phyloP scores from a whole-genome alignment of 129 eudicot genomes.

The Oenanthe sinensis region DNA sequence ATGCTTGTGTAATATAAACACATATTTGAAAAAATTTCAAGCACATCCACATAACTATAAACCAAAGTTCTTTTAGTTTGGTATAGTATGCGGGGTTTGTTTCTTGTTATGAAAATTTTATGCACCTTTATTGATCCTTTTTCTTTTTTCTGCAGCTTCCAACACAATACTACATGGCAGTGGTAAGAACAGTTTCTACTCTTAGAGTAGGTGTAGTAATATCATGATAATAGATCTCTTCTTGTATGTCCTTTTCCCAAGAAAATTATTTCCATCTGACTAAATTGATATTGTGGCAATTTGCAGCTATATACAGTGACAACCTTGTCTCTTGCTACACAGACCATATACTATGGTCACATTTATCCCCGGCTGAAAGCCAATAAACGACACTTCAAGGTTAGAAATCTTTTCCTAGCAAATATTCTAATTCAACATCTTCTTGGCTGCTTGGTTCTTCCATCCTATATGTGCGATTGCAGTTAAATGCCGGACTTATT shows the following conservation, averaged over 20 bases:
- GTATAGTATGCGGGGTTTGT: background rate
- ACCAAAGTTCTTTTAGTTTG: background rate
- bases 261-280: background rate
- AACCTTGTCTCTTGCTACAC: constrained; percentile 48
- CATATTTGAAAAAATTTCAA: background rate
- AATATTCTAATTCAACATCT: background rate
- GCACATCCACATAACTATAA: background rate
- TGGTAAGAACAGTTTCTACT: constrained; percentile 37
- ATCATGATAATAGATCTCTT: background rate
- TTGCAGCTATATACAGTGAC: constrained; percentile 61
- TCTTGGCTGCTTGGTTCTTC: constrained; percentile 2
- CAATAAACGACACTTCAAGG: constrained; percentile 35
- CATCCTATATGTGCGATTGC: background rate
- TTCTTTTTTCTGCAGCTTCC: constrained; percentile 58
- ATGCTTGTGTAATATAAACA: background rate
- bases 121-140: constrained; percentile 17
- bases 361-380: constrained; percentile 34
- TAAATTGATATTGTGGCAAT: background rate
- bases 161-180: constrained; percentile 61
- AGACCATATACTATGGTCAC: constrained; percentile 56
- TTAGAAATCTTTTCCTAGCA: constrained; percentile 11
- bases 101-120: background rate
- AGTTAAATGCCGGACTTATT: background rate
- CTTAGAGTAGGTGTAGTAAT: background rate
- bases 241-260: background rate